A percentile compares a stretch with the other conserved stretches of the same genome.
phyloP scores from a whole-genome alignment of 768 basidiomycete genomes.

The Xerocomellus dryophilus region DNA sequence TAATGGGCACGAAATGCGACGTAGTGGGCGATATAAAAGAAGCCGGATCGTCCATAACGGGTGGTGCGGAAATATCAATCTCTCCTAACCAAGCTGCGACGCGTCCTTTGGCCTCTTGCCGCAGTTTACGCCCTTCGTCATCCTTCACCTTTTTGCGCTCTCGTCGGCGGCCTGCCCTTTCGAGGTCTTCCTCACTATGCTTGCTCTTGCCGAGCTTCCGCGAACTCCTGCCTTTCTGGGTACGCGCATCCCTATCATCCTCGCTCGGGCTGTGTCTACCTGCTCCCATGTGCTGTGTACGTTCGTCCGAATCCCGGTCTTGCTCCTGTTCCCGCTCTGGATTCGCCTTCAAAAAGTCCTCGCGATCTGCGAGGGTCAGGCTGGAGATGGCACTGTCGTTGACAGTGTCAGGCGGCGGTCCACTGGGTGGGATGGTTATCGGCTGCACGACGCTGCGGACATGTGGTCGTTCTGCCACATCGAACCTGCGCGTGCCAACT shows the following conservation, averaged over 20 bases:
- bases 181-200: conserved; percentile 28
- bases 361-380: conserved; percentile 37
- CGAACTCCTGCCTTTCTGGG: conserved; percentile 28
- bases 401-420: conserved; percentile 20
- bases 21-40: conserved; percentile 34
- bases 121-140: conserved; percentile 37
- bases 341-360: conserved; percentile 15
- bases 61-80: conserved; percentile 56
- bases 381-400: conserved; percentile 51
- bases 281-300: conserved; percentile 29
- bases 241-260: conserved; percentile 31
- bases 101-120: conserved; percentile 58
- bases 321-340: conserved; percentile 27
- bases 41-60: conserved; percentile 37
- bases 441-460: conserved; percentile 39
- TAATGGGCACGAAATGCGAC: conserved; percentile 29
- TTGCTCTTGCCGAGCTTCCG: conserved; percentile 25
- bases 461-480: conserved; percentile 33
- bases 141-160: conserved; percentile 33
- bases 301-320: conserved; percentile 33
- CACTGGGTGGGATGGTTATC: conserved; percentile 37
- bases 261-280: conserved; percentile 27
- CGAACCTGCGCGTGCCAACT: conserved; percentile 61
- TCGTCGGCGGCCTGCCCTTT: conserved; percentile 21
- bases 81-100: conserved; percentile 77